Conservation (phyloP, 805 yeast genomes). For the Vanderwaltozyma verrucispora region DNA sequence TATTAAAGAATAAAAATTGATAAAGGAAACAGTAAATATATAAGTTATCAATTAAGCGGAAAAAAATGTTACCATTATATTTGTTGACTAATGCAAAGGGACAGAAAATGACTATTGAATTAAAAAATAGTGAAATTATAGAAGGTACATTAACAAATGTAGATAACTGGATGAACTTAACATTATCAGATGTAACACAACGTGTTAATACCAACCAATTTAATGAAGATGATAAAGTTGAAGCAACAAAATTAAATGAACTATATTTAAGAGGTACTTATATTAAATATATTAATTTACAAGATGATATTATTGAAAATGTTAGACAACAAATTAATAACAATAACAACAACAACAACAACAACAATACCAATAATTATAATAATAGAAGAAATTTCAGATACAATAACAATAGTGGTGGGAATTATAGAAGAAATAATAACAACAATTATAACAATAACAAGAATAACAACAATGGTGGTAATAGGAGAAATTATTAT, state of each 20-base stretch:
- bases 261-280: slow-evolving; percentile 79
- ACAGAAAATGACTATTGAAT: slow-evolving; percentile 76
- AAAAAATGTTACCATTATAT: slow-evolving; percentile 89
- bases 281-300: slow-evolving; percentile 66
- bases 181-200: slow-evolving; percentile 58
- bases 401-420: slow-evolving; percentile 6
- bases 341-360: slow-evolving; percentile 33
- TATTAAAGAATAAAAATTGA: no score
- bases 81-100: slow-evolving; percentile 85
- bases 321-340: slow-evolving; percentile 55
- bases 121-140: slow-evolving; percentile 83
- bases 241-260: slow-evolving; percentile 55
- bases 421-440: slow-evolving; percentile 25
- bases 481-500: slow-evolving; percentile 6
- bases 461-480: slow-evolving; percentile 18
- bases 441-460: slow-evolving; percentile 8
- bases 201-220: slow-evolving; percentile 30
- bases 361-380: slow-evolving; percentile 22
- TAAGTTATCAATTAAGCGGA: no score
- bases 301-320: slow-evolving; percentile 65
- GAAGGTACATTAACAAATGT: slow-evolving; percentile 78
- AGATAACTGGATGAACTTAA: slow-evolving; percentile 94
- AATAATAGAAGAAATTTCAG: slow-evolving; percentile 16
- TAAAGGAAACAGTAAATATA: no score
- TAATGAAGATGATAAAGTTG: slow-evolving; percentile 21